A percentile compares a stretch with the other conserved stretches of the same genome.
Conservation (phyloP, 805 yeast species). For the Yamadazyma nakazawae region DNA sequence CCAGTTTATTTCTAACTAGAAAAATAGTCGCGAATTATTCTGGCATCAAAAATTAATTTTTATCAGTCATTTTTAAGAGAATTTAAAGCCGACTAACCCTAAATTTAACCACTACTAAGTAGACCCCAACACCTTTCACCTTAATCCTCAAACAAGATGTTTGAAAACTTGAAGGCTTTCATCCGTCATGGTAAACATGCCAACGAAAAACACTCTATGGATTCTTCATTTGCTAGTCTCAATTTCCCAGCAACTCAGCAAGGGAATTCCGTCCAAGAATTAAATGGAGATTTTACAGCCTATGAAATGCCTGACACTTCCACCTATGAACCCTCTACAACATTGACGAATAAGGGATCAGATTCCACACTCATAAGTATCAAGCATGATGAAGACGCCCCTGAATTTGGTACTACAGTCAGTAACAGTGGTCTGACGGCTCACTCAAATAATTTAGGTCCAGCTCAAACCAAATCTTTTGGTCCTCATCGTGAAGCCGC, state of each 20-base stretch:
- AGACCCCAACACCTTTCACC: not conserved
- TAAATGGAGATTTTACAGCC: not conserved
- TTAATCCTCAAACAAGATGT: conserved; percentile 18
- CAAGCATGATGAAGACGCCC: not conserved
- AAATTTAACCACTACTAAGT: not conserved
- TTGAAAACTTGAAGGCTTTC: conserved; percentile 54
- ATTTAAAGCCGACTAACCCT: not conserved
- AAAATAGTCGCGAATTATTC: not conserved
- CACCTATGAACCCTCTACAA: not conserved
- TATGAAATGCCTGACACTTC: not conserved
- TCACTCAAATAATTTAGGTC: not conserved
- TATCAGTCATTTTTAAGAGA: not conserved
- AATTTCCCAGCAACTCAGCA: conserved; percentile 1
- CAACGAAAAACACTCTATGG: conserved; percentile 24
- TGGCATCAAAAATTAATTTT: not conserved
- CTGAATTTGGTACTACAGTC: not conserved
- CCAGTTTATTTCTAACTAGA: too few relatives aligned
- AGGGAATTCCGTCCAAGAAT: not conserved
- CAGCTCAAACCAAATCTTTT: not conserved
- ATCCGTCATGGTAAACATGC: conserved; percentile 66
- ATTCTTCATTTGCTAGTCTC: not conserved
- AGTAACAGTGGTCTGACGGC: not conserved
- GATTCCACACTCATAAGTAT: not conserved
- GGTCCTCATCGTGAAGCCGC: conserved; percentile 24
- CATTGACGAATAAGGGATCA: not conserved